phyloP scores from a whole-genome alignment of 495 filamentous ascomycete species.

The Penicillium maclennaniae region DNA sequence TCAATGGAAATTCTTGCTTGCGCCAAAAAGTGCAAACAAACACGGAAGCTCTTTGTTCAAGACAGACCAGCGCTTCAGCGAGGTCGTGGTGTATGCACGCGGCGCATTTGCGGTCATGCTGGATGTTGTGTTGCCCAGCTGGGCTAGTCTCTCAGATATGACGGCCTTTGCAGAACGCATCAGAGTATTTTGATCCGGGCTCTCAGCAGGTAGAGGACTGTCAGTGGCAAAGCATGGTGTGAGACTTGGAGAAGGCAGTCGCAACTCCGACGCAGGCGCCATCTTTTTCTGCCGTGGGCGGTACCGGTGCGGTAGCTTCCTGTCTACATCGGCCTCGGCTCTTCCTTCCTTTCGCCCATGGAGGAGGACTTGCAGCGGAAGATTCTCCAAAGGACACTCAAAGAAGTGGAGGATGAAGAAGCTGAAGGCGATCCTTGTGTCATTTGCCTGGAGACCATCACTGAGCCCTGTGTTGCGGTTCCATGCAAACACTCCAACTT shows the following conservation, averaged over 20 bases:
- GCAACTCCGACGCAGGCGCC: neutral
- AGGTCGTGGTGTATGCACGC: constrained; percentile 58
- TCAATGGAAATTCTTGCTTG: constrained; percentile 7
- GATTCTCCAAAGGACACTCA: constrained; percentile 43
- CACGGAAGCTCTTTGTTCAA: constrained; percentile 66
- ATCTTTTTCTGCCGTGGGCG: constrained; percentile 11
- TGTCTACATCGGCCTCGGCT: neutral
- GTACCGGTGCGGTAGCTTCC: neutral
- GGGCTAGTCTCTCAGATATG: constrained; percentile 29
- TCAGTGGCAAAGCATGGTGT: constrained; percentile 9
- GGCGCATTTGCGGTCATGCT: constrained; percentile 25
- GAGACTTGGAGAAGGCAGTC: neutral
- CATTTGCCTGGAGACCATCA: constrained; percentile 70
- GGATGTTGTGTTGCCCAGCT: constrained; percentile 13
- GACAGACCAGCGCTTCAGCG: constrained; percentile 78
- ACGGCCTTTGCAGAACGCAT: constrained; percentile 45
- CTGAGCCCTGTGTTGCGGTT: constrained; percentile 63
- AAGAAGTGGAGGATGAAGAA: constrained; percentile 39
- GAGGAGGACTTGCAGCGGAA: constrained; percentile 41
- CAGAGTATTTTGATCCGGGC: neutral
- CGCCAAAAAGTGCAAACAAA: constrained; percentile 22
- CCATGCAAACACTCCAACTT: constrained; percentile 80
- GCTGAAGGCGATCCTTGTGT: constrained; percentile 42
- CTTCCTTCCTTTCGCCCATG: constrained; percentile 18
- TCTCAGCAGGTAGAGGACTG: neutral